Evolutionary conservation across 2,329 filamentous ascomycete species (phyloP).

Genomic region (Didymellaceae sp.): DNA sequence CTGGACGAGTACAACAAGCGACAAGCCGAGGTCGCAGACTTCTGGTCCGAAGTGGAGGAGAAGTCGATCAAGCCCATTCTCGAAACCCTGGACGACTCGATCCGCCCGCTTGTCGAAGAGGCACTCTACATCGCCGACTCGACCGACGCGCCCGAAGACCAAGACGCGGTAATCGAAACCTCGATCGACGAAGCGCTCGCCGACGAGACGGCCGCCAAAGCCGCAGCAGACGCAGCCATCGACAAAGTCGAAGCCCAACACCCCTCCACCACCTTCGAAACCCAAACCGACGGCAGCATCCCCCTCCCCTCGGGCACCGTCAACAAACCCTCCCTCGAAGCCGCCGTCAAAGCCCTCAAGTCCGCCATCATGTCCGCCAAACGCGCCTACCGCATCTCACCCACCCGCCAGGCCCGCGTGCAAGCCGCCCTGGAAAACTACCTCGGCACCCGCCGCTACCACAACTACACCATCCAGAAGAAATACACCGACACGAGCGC

Average conservation of each 20-base stretch:
- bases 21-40: conserved; percentile 78
- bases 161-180: conserved; percentile 46
- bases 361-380: conserved; percentile 82
- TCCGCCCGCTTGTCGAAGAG: conserved; percentile 67
- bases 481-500: conserved; percentile 78
- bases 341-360: conserved; percentile 67
- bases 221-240: conserved; percentile 19
- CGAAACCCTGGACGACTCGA: conserved; percentile 65
- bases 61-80: conserved; percentile 76
- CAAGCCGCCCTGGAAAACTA: conserved; percentile 78
- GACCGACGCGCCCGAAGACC: conserved; percentile 30
- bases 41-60: conserved; percentile 84
- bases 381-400: conserved; percentile 80
- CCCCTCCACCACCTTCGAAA: conserved; percentile 32
- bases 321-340: conserved; percentile 47
- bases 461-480: conserved; percentile 98
- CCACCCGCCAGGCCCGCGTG: conserved; percentile 73
- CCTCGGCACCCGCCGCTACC: conserved; percentile 86
- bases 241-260: conserved; percentile 37
- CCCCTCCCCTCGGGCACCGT: conserved; percentile 34
- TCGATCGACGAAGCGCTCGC: conserved; percentile 24
- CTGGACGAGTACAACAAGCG: conserved; percentile 71
- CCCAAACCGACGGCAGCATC: conserved; percentile 39
- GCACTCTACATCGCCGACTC: conserved; percentile 59
- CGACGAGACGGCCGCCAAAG: conserved; percentile 15